A percentile compares a stretch with the other conserved stretches of the same genome.
Conservation (phyloP, 192 early-diverging fungal genomes). For the Borealophlyctis nickersoniae region DNA sequence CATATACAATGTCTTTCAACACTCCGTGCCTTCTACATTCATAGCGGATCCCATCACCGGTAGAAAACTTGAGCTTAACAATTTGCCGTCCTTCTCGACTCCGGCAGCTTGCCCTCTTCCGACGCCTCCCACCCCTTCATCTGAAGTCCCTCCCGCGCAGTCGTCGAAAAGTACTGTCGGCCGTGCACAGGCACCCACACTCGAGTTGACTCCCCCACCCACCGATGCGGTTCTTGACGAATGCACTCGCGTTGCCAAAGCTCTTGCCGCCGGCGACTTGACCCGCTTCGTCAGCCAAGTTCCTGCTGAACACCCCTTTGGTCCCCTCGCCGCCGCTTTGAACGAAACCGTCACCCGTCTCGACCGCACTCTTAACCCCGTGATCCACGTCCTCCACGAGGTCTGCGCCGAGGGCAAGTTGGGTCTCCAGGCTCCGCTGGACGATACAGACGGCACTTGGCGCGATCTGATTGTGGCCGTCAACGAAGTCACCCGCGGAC, state of each 20-base stretch:
- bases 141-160: not conserved
- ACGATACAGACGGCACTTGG: conserved; percentile 53
- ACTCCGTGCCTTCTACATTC: no score
- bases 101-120: not conserved
- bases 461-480: conserved; percentile 53
- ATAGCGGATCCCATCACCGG: no score
- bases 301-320: not conserved
- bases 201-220: not conserved
- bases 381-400: conserved; percentile 48
- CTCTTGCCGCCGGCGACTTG: conserved; percentile 23
- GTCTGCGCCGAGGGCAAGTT: conserved; percentile 67
- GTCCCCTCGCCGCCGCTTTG: conserved; percentile 1
- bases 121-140: not conserved
- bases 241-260: conserved; percentile 26
- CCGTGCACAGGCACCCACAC: not conserved
- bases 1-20: no score
- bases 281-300: conserved; percentile 7
- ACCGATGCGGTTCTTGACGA: conserved; percentile 6
- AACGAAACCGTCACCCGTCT: conserved; percentile 14
- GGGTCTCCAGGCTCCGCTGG: conserved; percentile 51
- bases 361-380: conserved; percentile 14
- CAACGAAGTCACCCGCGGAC: conserved; percentile 53
- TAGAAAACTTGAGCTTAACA: no score
- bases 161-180: not conserved
- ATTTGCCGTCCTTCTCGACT: not conserved